Evolutionary conservation across 805 yeast genomes (phyloP).

Genomic region (Kodamaea kaohsiungensis): DNA sequence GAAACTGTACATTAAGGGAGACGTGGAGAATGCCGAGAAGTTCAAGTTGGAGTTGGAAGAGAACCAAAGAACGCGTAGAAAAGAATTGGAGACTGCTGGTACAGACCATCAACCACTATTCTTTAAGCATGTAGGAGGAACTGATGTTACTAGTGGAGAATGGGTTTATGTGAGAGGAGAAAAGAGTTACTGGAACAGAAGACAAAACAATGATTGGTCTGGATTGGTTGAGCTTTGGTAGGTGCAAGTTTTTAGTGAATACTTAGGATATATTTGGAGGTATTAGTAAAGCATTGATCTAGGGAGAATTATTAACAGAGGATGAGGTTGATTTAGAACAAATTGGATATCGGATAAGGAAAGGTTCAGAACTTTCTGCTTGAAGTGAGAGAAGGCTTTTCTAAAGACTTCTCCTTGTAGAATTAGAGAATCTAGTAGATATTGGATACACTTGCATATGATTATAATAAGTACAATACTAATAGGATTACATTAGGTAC

Average conservation of each 20-base stretch:
- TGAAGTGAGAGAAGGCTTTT: no score
- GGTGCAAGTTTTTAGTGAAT: not conserved
- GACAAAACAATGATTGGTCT: slow-evolving; percentile 62
- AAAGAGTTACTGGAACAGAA: slow-evolving; percentile 75
- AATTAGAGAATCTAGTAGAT: no score
- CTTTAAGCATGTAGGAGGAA: slow-evolving; percentile 49
- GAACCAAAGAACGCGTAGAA: slow-evolving; percentile 76
- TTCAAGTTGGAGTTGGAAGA: slow-evolving; percentile 73
- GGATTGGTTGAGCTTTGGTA: slow-evolving; percentile 60
- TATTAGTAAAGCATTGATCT: no score
- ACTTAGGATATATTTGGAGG: not conserved
- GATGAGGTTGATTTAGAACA: no score
- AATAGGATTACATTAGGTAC: no score
- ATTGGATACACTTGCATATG: no score
- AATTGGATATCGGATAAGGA: no score
- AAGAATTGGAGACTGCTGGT: slow-evolving; percentile 48
- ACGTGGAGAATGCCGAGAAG: slow-evolving; percentile 69
- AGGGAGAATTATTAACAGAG: no score
- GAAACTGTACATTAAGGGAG: slow-evolving; percentile 66
- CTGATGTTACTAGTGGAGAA: slow-evolving; percentile 39
- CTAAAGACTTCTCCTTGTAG: no score
- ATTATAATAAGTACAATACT: no score
- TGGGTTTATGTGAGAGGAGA: slow-evolving; percentile 63
- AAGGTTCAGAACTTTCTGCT: no score
- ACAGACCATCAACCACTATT: slow-evolving; percentile 57